Evolutionary conservation across 768 basidiomycete species (phyloP).

Genomic region (Lactarius psammicola): DNA sequence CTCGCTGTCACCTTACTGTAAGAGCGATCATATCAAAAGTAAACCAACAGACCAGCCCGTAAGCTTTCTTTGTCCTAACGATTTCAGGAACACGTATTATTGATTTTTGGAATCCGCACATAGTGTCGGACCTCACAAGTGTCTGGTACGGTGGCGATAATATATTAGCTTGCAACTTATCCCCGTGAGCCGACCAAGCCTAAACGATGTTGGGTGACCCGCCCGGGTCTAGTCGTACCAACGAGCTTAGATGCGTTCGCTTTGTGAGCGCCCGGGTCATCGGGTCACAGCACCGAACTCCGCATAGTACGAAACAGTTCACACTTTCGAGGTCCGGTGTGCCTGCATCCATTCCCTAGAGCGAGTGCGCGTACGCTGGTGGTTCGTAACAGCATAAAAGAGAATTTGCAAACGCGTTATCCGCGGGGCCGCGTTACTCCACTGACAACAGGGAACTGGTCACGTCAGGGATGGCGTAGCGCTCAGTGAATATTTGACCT

Average conservation of each 20-base stretch:
- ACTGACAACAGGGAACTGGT: conserved; percentile 9
- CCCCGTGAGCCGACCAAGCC: neutral
- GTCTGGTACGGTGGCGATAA: neutral
- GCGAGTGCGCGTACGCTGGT: conserved; percentile 13
- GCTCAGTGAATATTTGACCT: conserved; percentile 13
- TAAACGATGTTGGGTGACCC: neutral
- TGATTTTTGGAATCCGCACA: neutral
- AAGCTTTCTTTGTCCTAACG: neutral
- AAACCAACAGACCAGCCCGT: neutral
- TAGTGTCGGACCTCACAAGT: neutral
- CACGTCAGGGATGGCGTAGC: conserved; percentile 25
- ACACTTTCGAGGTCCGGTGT: conserved; percentile 5
- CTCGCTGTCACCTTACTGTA: neutral
- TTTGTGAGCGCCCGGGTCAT: conserved; percentile 6
- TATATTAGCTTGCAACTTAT: neutral
- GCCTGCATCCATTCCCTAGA: conserved; percentile 26
- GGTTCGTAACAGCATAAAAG: conserved; percentile 16
- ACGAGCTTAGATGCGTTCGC: conserved; percentile 7
- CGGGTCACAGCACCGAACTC: conserved; percentile 9
- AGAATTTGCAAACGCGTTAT: conserved; percentile 23
- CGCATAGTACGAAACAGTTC: conserved; percentile 8
- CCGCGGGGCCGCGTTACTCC: conserved; percentile 17
- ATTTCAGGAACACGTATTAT: neutral
- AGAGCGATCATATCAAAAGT: neutral
- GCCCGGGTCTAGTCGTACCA: neutral